These are phyloP conservation scores for Picochlorum sp. DNA, from an alignment of 139 green algal genomes.

Conservation along the genomic window DNA sequence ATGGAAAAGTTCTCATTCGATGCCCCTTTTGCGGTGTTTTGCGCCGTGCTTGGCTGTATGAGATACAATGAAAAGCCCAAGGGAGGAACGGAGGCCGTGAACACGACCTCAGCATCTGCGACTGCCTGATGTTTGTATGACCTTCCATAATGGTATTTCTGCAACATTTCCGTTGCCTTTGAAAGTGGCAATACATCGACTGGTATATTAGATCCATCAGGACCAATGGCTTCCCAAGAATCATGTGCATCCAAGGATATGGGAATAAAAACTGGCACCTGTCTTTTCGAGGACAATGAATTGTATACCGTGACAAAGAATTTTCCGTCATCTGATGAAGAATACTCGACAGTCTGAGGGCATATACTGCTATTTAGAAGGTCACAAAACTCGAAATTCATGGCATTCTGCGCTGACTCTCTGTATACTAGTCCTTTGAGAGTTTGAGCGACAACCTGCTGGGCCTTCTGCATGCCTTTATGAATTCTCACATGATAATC, in stretches of 20 bases:
- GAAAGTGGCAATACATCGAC: conserved; percentile 35
- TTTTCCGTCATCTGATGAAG: conserved; percentile 21
- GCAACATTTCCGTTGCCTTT: conserved; percentile 26
- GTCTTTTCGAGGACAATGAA: conserved; percentile 49
- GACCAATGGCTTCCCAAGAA: conserved; percentile 32
- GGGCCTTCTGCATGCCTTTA: conserved; percentile 26
- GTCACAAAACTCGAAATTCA: conserved; percentile 33
- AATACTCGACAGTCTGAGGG: conserved; percentile 28
- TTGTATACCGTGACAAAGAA: conserved; percentile 67
- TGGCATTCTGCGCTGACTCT: neutral
- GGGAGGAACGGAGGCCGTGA: conserved; percentile 37
- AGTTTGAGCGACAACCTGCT: conserved; percentile 15
- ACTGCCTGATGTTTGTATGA: neutral
- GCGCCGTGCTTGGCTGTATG: conserved; percentile 10
- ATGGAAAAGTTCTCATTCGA: conserved; percentile 9
- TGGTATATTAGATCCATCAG: conserved; percentile 23
- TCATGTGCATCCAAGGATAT: conserved; percentile 16
- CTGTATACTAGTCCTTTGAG: conserved; percentile 16
- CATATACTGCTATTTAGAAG: conserved; percentile 60
- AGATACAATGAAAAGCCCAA: conserved; percentile 42
- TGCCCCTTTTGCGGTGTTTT: neutral
- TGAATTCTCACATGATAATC: conserved; percentile 67
- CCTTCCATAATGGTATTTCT: conserved; percentile 20
- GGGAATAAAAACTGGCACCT: conserved; percentile 51
- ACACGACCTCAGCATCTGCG: conserved; percentile 38